These are phyloP conservation scores for Taxawa tesnikishii DNA, from an alignment of 2,329 filamentous ascomycete genomes.

Conservation along the genomic window DNA sequence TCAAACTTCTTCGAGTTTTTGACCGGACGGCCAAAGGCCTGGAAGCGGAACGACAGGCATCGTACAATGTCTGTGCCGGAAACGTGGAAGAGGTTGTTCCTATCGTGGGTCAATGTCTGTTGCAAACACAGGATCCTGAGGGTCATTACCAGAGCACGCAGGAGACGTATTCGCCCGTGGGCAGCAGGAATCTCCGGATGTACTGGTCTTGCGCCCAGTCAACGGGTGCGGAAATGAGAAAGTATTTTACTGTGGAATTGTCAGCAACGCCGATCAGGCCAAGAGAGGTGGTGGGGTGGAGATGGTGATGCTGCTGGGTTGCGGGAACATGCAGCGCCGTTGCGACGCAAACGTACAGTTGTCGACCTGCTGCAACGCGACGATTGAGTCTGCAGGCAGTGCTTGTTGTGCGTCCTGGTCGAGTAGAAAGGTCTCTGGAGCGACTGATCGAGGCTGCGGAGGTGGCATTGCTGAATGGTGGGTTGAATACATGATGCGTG, in stretches of 20 bases:
- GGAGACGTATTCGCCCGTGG: constrained; percentile 96
- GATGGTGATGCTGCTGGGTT: background rate
- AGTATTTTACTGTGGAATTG: constrained; percentile 74
- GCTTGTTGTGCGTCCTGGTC: constrained; percentile 95
- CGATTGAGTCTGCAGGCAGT: constrained; percentile 89
- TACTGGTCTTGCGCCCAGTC: constrained; percentile 97
- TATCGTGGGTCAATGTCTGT: constrained; percentile 25
- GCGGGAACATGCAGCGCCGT: background rate
- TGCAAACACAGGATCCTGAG: constrained; percentile 5
- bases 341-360: constrained; percentile 54
- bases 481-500: constrained; percentile 32
- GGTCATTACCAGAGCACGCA: constrained; percentile 74
- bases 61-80: constrained; percentile 97
- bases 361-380: constrained; percentile 95
- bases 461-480: constrained; percentile 73
- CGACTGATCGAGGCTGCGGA: constrained; percentile 50
- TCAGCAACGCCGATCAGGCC: too few relatives aligned
- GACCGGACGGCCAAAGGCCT: constrained; percentile 93
- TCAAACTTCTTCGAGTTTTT: constrained; percentile 99
- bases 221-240: constrained; percentile 94
- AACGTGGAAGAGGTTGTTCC: constrained; percentile 98
- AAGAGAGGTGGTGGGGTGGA: constrained; percentile 4
- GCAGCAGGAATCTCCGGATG: constrained; percentile 86
- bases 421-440: constrained; percentile 97
- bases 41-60: constrained; percentile 95